Conservation (phyloP, 1,284 basidiomycete species). For the Puccinia triticina region DNA sequence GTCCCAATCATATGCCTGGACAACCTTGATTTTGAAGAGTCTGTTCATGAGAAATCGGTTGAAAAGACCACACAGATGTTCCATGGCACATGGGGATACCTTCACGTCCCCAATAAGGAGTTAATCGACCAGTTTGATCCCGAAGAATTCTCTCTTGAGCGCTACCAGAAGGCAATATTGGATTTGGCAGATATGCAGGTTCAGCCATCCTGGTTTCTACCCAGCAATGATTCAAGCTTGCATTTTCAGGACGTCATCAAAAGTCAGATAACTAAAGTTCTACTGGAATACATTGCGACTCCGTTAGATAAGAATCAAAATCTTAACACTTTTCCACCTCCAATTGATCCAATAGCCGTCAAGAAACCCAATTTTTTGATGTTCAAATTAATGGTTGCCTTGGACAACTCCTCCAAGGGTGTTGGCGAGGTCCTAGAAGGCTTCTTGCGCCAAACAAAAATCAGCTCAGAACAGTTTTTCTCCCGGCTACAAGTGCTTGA, state of each 20-base stretch:
- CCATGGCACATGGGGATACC: constrained; percentile 15
- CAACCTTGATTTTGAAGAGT: constrained; percentile 23
- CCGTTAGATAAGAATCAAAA: background rate
- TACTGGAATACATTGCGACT: background rate
- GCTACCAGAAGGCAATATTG: too few relatives aligned
- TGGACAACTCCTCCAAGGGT: background rate
- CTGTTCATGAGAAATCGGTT: background rate
- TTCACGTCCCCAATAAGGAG: constrained; percentile 24
- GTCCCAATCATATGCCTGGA: constrained; percentile 4
- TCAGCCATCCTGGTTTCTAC: background rate
- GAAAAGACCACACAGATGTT: background rate
- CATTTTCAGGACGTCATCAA: background rate
- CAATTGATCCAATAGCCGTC: background rate
- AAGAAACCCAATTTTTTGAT: background rate
- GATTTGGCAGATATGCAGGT: too few relatives aligned
- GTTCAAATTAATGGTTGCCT: constrained; percentile 37
- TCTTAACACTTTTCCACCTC: background rate
- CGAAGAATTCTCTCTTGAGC: too few relatives aligned
- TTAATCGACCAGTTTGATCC: too few relatives aligned
- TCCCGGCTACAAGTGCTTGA: background rate
- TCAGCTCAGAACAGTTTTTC: background rate
- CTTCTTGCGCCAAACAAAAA: background rate
- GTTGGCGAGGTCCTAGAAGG: background rate
- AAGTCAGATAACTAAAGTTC: background rate
- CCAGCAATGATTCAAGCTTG: background rate